Base-by-base conservation (phyloP, 495 filamentous ascomycete species). In the Trichoderma parareesei region DNA sequence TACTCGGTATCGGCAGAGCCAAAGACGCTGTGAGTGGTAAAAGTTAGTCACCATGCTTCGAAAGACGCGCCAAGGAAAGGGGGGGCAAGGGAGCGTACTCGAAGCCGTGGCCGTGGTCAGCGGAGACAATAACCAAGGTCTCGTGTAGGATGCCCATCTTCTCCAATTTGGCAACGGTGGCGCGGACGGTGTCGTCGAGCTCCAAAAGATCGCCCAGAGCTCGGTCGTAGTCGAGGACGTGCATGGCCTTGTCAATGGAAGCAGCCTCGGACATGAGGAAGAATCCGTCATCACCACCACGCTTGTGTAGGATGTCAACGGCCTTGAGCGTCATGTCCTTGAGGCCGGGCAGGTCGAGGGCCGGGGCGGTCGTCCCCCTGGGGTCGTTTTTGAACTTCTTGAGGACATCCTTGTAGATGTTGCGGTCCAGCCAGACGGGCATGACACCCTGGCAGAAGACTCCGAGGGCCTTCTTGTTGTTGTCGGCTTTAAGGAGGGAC, bases 281-380 rank as follows among this genome's bases (percentile, higher is more conserved):
- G 78, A 84, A 91, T 6, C 88, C 88, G 8, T 55, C 48, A 7
- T 55, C 5, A 7, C 27, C 3, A 63, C 82, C 79, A 18, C 88
- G 87, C 14, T 75, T 73, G 68, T 86, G 72, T 38, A 91, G 79
- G 35, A 91, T 83, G 61, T 91, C 88, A 62, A 91, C 81, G 0
- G 88, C 87, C 75, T 91, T 91, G 46, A 90, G 76, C 0, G 88
- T 90, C 88, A 91, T 91, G n/a, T 91, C 87, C 71, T 88, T 89
- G 18, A 90, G 81, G 4, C 88, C 88, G 3, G 88, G 88, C 8
- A 88, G 80, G 65, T 91, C 88, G 7, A 79, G 78, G 3, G 88
- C 88, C 38, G 85, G 71, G 14, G 73, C 78, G 1, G 77, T 75
- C 18, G 75, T 79, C 27, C 88, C 87, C 5, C 83, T 79, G 0